Evolutionary conservation across 2,329 filamentous ascomycete species (phyloP).

Genomic region (Huntiella bhutanensis): DNA sequence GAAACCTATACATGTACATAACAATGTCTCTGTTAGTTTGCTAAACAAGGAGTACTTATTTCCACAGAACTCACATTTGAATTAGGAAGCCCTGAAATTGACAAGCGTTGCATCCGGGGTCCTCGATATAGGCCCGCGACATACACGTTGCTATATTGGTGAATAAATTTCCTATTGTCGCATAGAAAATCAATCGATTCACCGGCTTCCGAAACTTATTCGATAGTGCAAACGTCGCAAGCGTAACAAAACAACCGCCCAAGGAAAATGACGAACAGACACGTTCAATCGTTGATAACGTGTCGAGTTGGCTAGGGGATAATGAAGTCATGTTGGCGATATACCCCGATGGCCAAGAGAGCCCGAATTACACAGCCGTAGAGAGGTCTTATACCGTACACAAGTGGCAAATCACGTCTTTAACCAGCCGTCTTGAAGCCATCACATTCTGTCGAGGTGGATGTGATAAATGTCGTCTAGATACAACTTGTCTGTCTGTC

Average conservation of each 20-base stretch:
- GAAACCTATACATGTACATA: conserved; percentile 35
- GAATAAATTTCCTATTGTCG: conserved; percentile 63
- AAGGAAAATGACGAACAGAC: conserved; percentile 52
- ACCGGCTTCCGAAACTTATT: conserved; percentile 66
- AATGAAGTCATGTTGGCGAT: too few relatives aligned
- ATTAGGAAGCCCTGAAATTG: conserved; percentile 64
- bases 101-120: conserved; percentile 33
- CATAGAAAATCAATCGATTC: conserved; percentile 69
- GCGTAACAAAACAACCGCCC: conserved; percentile 50
- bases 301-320: conserved; percentile 19
- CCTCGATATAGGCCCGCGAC: conserved; percentile 37
- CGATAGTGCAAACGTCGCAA: conserved; percentile 50
- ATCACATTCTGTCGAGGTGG: too few relatives aligned
- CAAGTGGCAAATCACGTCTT: too few relatives aligned
- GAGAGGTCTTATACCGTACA: too few relatives aligned
- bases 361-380: too few relatives aligned
- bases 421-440: too few relatives aligned
- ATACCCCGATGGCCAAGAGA: too few relatives aligned
- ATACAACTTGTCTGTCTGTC: too few relatives aligned
- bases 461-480: too few relatives aligned
- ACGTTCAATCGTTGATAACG: conserved; percentile 46
- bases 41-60: not conserved
- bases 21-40: not conserved
- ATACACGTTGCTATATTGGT: conserved; percentile 61
- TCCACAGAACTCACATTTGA: conserved; percentile 44